Evolutionary conservation across 176 grass and related monocot species (phyloP), one percentile per base, ranked within the genome.

Genomic region (Triticum monococcum): DNA sequence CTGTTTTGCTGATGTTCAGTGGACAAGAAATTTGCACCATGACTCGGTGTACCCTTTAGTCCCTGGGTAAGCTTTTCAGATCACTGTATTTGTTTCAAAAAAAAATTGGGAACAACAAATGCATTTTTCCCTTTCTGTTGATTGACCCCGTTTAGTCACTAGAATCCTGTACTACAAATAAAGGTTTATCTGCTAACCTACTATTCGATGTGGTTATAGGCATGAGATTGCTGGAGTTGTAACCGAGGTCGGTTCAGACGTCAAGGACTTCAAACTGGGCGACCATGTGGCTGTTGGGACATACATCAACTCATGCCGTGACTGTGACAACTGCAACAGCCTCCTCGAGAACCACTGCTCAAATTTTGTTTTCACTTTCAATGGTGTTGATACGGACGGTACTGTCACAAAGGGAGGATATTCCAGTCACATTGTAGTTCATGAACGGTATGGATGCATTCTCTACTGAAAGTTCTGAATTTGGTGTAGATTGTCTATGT

Each of bases 191-290:
- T 86, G 25, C 66, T 79, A 78, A 66, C 40, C 38, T 59, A 68
- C 23, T 28, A 13, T 77, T 69, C 41, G 24, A 80, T 22, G 52
- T 77, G 36, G 69, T 5, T 31, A 78, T 14, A 97, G 95, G 86
- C 95, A 97, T 79, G 95, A 97, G 79, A 97, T 97, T 68, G 74
- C 77, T 82, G 95, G 95, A 79, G 80, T 94, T 71, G 92, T 97
- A 50, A 92, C 65, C 23, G 83, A 91, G 82, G 89, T 90, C 64
- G 94, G 94, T 85, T 82, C 92, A 8, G 84, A 89, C 32, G 92
- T 94, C 68, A 75, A 87, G 20, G 35, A 22, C 22, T 89, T 92
- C 80, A 94, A 92, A 86, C 83, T 80, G 48, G 95, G 95, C 12
- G 92, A 98, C 38, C 64, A 87, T 82, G 87, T 93, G 60, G 92